phyloP scores from a whole-genome alignment of 495 filamentous ascomycete species.

The Paragyromitra xinjiangensis region DNA sequence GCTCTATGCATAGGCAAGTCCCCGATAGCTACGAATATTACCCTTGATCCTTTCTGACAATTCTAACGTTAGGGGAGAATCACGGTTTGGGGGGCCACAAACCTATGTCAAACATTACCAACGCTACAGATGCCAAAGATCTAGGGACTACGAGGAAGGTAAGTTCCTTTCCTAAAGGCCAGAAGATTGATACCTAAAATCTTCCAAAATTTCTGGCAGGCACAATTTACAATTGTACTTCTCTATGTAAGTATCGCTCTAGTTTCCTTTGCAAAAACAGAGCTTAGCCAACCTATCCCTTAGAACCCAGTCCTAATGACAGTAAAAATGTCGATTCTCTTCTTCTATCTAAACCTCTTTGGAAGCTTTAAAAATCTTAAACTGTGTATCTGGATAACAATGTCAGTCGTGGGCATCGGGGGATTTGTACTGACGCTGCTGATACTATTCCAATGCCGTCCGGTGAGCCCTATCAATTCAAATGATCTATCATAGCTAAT shows the following conservation, averaged over 20 bases:
- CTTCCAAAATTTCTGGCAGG: slow-evolving; percentile 18
- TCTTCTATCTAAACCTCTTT: slow-evolving; percentile 84
- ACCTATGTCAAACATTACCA: neutral
- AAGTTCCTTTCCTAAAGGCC: neutral
- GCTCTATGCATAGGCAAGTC: slow-evolving; percentile 76
- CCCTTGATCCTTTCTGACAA: neutral
- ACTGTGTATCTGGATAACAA: slow-evolving; percentile 72
- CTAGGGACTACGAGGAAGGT: slow-evolving; percentile 5
- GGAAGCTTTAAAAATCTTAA: slow-evolving; percentile 76
- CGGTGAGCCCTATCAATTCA: slow-evolving; percentile 64
- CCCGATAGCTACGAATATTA: slow-evolving; percentile 21
- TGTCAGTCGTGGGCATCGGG: slow-evolving; percentile 76
- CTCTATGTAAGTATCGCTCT: slow-evolving; percentile 38
- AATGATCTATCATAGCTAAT: neutral
- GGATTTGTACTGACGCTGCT: slow-evolving; percentile 82
- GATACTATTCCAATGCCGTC: slow-evolving; percentile 87
- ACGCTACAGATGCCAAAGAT: neutral
- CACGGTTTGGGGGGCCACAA: neutral
- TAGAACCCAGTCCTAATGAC: slow-evolving; percentile 89
- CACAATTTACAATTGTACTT: slow-evolving; percentile 36
- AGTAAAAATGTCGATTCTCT: slow-evolving; percentile 86
- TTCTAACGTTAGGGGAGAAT: neutral
- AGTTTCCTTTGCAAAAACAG: neutral
- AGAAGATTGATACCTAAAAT: neutral
- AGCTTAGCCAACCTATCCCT: slow-evolving; percentile 41